Conservation (phyloP, 106 monocot genomes). For the Allium fistulosum region DNA sequence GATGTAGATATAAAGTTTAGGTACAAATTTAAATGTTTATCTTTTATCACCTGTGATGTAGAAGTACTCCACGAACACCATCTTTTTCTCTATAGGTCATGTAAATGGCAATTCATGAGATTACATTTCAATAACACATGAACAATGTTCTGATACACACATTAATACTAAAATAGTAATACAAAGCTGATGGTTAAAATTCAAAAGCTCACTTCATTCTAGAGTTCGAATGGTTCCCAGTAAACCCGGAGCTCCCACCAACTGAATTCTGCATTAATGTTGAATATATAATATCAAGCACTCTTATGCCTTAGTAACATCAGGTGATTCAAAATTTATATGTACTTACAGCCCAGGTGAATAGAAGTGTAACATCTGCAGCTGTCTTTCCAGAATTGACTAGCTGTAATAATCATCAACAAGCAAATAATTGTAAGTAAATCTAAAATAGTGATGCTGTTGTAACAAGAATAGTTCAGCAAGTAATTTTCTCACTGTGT, state of each 20-base stretch:
- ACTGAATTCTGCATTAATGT: conserved; percentile 65
- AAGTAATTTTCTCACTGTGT: conserved; percentile 29
- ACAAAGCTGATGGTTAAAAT: neutral
- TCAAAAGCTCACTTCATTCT: conserved; percentile 41
- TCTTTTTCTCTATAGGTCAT: conserved; percentile 34
- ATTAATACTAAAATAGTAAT: neutral
- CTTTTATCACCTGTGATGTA: conserved; percentile 67
- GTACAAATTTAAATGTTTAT: neutral
- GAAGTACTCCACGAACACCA: conserved; percentile 74
- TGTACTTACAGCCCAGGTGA: conserved; percentile 93
- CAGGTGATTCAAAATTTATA: neutral
- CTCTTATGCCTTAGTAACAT: neutral
- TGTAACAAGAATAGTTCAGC: neutral
- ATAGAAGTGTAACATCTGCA: conserved; percentile 79
- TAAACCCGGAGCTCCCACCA: conserved; percentile 75
- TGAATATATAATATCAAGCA: neutral
- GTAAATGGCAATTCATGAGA: neutral
- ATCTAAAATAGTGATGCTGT: neutral
- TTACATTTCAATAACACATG: neutral
- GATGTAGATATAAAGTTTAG: neutral
- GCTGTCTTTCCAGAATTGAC: conserved; percentile 53
- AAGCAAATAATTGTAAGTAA: conserved; percentile 5
- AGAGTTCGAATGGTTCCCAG: conserved; percentile 70
- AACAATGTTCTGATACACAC: neutral
- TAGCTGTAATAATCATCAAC: conserved; percentile 32